A percentile compares a stretch with the other conserved stretches of the same genome.
Conservation (phyloP, 768 basidiomycete genomes). For the Rhodotorula graminis region DNA sequence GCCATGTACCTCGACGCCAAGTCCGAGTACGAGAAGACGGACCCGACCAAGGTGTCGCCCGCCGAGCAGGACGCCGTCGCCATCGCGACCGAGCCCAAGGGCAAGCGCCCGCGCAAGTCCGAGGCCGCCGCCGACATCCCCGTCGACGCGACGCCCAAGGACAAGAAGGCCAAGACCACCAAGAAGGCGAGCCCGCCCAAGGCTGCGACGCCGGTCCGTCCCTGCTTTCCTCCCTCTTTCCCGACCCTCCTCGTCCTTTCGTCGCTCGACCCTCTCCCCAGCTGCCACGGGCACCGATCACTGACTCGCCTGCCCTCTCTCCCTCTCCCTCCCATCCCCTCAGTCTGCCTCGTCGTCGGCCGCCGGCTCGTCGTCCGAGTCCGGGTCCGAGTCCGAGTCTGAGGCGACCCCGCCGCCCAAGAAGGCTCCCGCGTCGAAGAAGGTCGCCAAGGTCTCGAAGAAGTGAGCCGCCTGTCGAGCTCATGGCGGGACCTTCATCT, state of each 20-base stretch:
- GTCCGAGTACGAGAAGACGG: slow-evolving; percentile 32
- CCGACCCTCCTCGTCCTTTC: neutral
- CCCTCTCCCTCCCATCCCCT: neutral
- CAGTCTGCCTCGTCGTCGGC: neutral
- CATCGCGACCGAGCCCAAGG: slow-evolving; percentile 20
- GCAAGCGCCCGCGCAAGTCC: slow-evolving; percentile 29
- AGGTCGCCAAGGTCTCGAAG: slow-evolving; percentile 4
- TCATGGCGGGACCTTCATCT: no score
- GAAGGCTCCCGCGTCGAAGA: slow-evolving; percentile 16
- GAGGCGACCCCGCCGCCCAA: slow-evolving; percentile 20
- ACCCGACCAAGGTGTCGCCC: neutral
- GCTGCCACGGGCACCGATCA: no score
- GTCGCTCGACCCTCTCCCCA: neutral
- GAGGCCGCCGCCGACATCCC: slow-evolving; percentile 26
- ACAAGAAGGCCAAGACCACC: slow-evolving; percentile 13
- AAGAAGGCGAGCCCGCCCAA: slow-evolving; percentile 5
- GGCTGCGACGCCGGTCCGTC: neutral
- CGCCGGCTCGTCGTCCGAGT: slow-evolving; percentile 11
- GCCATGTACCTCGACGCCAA: slow-evolving; percentile 18
- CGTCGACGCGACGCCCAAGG: slow-evolving; percentile 21
- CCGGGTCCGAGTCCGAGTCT: neutral
- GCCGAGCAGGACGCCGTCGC: neutral
- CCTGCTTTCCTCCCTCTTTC: neutral
- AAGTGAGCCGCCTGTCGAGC: no score
- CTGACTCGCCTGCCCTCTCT: neutral